These are phyloP conservation scores for Corynascus novoguineensis DNA, from an alignment of 495 filamentous ascomycete genomes.

Conservation along the genomic window DNA sequence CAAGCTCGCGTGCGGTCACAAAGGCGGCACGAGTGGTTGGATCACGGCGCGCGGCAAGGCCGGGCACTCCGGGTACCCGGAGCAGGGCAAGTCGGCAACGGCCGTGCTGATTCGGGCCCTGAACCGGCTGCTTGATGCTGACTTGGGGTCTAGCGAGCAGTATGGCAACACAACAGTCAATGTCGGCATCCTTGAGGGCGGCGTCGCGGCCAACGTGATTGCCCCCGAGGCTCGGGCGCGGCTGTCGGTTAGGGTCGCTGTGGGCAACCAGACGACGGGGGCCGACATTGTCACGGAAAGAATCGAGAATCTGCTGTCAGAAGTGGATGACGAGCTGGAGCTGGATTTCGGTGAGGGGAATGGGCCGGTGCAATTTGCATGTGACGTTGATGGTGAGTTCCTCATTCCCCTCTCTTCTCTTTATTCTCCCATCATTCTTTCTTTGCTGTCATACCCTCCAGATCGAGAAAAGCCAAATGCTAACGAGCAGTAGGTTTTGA, in stretches of 20 bases:
- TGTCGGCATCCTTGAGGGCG: constrained; percentile 69
- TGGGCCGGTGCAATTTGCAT: constrained; percentile 68
- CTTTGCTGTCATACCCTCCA: background rate
- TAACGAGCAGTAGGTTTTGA: constrained; percentile 55
- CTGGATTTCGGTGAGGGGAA: constrained; percentile 58
- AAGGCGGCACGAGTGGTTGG: constrained; percentile 64
- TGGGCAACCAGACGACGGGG: constrained; percentile 55
- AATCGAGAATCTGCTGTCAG: constrained; percentile 54
- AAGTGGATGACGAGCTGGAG: constrained; percentile 53
- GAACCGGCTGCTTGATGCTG: constrained; percentile 53
- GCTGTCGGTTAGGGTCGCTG: constrained; percentile 68
- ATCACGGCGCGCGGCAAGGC: constrained; percentile 67
- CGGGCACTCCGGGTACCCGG: constrained; percentile 85
- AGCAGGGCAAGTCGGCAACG: constrained; percentile 74
- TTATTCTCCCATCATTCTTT: background rate
- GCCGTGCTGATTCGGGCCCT: constrained; percentile 67
- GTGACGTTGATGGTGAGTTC: constrained; percentile 62
- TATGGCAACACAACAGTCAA: constrained; percentile 87
- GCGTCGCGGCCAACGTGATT: constrained; percentile 86
- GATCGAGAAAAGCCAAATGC: background rate
- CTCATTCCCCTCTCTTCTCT: background rate
- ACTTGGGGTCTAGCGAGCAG: constrained; percentile 65
- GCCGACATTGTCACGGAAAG: constrained; percentile 46
- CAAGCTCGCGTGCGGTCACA: constrained; percentile 83
- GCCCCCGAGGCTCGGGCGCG: constrained; percentile 62